A percentile compares a stretch with the other conserved stretches of the same genome.
These are phyloP conservation scores for Eimeria falciformis DNA, from an alignment of 169 alveolate species.

Conservation along the genomic window DNA sequence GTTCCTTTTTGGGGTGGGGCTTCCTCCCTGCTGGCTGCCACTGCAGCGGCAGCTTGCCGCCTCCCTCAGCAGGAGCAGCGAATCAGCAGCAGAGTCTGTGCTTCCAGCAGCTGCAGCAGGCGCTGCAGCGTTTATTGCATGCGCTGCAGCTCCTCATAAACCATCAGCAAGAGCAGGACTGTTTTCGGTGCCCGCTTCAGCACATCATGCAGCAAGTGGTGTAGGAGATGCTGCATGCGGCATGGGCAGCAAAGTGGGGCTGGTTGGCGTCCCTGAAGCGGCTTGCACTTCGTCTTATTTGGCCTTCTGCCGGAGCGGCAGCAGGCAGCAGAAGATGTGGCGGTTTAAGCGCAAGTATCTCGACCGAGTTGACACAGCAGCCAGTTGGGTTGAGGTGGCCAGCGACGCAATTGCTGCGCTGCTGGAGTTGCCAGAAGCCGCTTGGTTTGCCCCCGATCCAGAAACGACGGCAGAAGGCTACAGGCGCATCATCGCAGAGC, in stretches of 20 bases:
- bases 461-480: conserved; percentile 82
- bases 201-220: neutral
- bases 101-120: conserved; percentile 29
- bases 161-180: conserved; percentile 7
- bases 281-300: neutral
- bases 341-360: conserved; percentile 68
- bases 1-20: conserved; percentile 46
- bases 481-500: conserved; percentile 78
- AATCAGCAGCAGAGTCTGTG: conserved; percentile 15
- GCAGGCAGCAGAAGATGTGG: conserved; percentile 70
- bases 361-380: conserved; percentile 43
- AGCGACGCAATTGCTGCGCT: conserved; percentile 83
- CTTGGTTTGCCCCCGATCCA: conserved; percentile 84
- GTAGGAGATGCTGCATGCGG: conserved; percentile 12
- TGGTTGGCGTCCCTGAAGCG: neutral
- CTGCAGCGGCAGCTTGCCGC: conserved; percentile 56
- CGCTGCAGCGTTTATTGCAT: conserved; percentile 25
- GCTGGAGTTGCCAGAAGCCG: conserved; percentile 85
- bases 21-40: conserved; percentile 59
- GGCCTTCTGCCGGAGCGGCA: conserved; percentile 25
- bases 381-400: conserved; percentile 84
- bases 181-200: neutral
- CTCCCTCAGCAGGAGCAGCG: conserved; percentile 4
- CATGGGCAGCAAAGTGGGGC: conserved; percentile 25
- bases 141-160: conserved; percentile 5